Conservation (phyloP, 2,329 filamentous ascomycete genomes). For the Ascochyta rabiei region DNA sequence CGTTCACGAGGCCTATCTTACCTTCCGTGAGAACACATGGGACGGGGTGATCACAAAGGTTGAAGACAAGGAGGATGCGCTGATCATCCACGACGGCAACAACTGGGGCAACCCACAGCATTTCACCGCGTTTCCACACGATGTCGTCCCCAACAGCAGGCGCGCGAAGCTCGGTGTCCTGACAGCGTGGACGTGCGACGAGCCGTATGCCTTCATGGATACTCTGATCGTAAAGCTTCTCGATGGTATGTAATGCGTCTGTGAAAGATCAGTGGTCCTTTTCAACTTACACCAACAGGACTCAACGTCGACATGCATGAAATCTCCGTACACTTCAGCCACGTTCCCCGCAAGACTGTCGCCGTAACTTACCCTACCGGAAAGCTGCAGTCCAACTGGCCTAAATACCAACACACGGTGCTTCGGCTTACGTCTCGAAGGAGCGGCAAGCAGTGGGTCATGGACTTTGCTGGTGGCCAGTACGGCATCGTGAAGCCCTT, state of each 20-base stretch:
- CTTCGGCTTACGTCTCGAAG: neutral
- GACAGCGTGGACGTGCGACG: neutral
- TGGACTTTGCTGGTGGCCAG: neutral
- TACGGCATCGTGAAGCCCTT: neutral
- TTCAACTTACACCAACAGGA: neutral
- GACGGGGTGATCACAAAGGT: neutral
- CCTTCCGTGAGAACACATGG: conserved; percentile 12
- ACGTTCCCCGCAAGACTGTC: neutral
- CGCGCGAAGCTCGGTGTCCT: neutral
- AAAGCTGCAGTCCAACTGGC: neutral
- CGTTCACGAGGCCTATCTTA: conserved; percentile 5
- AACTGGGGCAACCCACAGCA: neutral
- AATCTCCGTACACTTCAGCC: neutral
- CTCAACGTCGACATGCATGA: neutral
- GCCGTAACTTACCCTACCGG: neutral
- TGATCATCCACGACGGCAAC: conserved; percentile 2
- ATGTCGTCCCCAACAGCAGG: neutral
- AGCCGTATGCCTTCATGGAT: neutral
- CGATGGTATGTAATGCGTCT: neutral
- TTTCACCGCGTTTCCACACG: too few relatives aligned
- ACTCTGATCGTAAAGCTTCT: neutral
- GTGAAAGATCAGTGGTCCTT: neutral
- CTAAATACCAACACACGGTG: neutral
- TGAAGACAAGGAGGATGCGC: neutral
- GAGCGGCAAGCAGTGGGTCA: neutral